Percentiles rank a stretch among this genome's conserved stretches.
These are phyloP conservation scores for Apiospora sp. DNA, from an alignment of 2,329 filamentous ascomycete genomes.

Conservation along the genomic window DNA sequence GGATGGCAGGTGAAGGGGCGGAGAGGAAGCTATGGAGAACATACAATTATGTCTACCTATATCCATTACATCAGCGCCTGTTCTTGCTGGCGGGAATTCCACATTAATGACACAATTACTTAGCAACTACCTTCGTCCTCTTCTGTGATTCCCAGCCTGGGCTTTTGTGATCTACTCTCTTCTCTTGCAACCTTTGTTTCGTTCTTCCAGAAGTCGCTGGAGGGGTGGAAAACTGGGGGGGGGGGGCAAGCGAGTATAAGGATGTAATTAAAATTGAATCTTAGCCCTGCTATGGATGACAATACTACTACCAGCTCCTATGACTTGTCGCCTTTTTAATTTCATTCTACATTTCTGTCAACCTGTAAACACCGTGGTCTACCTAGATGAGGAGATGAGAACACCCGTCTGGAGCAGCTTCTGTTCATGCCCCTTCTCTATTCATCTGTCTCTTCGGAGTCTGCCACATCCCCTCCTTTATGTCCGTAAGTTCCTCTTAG, in stretches of 20 bases:
- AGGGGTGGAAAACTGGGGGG: too few species aligned
- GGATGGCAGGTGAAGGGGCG: neutral
- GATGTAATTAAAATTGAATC: too few species aligned
- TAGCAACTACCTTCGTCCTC: neutral
- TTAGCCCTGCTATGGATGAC: too few species aligned
- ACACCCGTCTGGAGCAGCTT: neutral
- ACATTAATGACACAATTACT: conserved; percentile 2
- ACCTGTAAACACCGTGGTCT: neutral
- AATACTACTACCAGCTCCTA: neutral
- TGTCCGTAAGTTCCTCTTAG: too few species aligned
- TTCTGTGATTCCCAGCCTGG: neutral
- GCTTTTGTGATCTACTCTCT: neutral
- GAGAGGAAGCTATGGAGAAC: neutral
- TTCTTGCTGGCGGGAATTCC: conserved; percentile 15
- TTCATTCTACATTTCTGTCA: too few species aligned
- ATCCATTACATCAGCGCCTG: neutral
- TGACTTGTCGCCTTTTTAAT: too few species aligned
- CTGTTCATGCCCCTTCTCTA: neutral
- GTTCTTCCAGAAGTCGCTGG: too few species aligned
- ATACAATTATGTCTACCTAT: neutral
- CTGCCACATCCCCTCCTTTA: too few species aligned
- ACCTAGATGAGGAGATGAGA: neutral
- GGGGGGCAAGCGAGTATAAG: too few species aligned
- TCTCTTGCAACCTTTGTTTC: neutral
- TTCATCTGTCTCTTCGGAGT: too few species aligned